Percentiles rank a stretch among this genome's conserved stretches.
Evolutionary conservation across 139 green algal genomes (phyloP).

Genomic region (Bryopsis sp.): DNA sequence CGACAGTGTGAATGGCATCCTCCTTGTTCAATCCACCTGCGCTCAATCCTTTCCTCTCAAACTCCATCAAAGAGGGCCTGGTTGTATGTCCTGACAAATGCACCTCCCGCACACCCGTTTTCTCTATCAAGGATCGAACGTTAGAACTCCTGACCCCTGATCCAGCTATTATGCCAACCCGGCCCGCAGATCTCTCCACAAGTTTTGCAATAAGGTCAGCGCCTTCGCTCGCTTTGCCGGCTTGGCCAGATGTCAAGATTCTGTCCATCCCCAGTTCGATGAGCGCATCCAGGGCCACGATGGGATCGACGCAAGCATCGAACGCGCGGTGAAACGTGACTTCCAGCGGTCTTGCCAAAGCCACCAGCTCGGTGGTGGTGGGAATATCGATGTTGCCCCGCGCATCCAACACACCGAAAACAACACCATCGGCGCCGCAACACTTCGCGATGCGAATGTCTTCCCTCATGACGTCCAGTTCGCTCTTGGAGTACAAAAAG

Average conservation of each 20-base stretch:
- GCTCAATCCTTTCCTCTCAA: too few species aligned
- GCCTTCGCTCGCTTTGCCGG: too few species aligned
- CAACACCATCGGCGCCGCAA: slow-evolving; percentile 23
- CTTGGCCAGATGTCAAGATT: slow-evolving; percentile 30
- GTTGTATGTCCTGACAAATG: too few species aligned
- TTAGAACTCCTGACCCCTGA: too few species aligned
- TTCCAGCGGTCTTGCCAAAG: slow-evolving; percentile 2
- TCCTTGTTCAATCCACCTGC: too few species aligned
- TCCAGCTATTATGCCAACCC: too few species aligned
- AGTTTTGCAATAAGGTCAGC: too few species aligned
- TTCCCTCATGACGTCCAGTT: slow-evolving; percentile 28
- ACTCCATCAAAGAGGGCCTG: too few species aligned
- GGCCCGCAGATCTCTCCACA: too few species aligned
- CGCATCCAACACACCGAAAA: slow-evolving; percentile 20
- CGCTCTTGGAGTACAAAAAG: slow-evolving; percentile 28
- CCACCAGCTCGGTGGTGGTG: neutral
- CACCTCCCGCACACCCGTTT: too few species aligned
- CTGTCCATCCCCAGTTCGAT: slow-evolving; percentile 21
- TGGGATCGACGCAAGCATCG: neutral
- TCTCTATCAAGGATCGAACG: too few species aligned
- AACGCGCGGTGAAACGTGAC: slow-evolving; percentile 33
- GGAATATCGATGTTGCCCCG: slow-evolving; percentile 15
- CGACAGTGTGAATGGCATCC: too few species aligned
- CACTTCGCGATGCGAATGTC: slow-evolving; percentile 19
- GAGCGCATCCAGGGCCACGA: slow-evolving; percentile 24